Percentiles rank a stretch among this genome's conserved stretches.
These are phyloP conservation scores for Diplodia corticola DNA, from an alignment of 2,329 filamentous ascomycete species.

Conservation along the genomic window DNA sequence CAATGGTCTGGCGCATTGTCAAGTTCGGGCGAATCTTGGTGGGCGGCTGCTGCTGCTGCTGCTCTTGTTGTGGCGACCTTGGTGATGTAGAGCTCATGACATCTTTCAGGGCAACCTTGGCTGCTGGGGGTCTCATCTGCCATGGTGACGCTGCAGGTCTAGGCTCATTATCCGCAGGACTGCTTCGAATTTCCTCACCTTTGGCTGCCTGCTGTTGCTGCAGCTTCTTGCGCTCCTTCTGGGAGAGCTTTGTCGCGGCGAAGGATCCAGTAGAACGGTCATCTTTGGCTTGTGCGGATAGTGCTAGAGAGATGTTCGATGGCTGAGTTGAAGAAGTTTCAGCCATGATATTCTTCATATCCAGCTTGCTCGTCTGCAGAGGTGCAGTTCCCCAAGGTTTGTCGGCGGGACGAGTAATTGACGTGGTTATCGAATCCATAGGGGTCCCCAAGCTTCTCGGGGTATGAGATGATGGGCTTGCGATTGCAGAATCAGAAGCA, in stretches of 20 bases:
- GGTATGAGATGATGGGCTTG: not conserved
- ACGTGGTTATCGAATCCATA: not conserved
- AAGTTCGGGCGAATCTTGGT: constrained; percentile 50
- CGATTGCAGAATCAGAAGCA: not conserved
- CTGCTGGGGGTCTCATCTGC: constrained; percentile 58
- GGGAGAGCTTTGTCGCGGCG: constrained; percentile 68
- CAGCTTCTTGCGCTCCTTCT: constrained; percentile 80
- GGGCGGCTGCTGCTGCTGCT: constrained; percentile 33
- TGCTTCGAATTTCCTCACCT: not conserved
- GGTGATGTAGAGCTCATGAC: constrained; percentile 39
- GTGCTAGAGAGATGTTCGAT: constrained; percentile 55
- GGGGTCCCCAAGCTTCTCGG: not conserved
- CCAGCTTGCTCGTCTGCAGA: constrained; percentile 64
- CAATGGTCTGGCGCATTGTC: constrained; percentile 62
- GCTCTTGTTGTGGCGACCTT: constrained; percentile 25
- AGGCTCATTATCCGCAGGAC: not conserved
- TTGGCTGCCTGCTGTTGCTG: constrained; percentile 39
- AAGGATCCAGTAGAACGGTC: constrained; percentile 34
- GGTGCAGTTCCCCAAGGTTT: constrained; percentile 56
- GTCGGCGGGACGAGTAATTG: constrained; percentile 28
- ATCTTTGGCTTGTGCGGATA: constrained; percentile 49
- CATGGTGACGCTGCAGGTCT: constrained; percentile 56
- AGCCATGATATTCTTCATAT: constrained; percentile 75
- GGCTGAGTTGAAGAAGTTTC: constrained; percentile 49
- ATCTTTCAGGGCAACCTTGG: constrained; percentile 52